Conservation (phyloP, 495 filamentous ascomycete species). For the Hamigera avellanea region DNA sequence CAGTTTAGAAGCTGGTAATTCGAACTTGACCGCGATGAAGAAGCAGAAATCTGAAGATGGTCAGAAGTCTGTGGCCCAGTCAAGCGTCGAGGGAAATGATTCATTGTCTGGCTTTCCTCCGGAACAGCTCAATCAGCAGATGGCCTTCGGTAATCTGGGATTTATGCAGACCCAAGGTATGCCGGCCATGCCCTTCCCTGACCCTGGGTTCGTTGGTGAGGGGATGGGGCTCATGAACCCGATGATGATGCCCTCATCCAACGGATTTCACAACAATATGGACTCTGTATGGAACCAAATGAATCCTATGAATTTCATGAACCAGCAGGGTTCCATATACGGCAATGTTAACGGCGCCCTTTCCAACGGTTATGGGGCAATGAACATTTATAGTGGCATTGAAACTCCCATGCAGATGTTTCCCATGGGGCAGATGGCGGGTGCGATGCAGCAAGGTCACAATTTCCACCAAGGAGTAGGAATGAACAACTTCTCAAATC, state of each 20-base stretch:
- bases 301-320: slow-evolving; percentile 35
- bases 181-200: slow-evolving; percentile 31
- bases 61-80: slow-evolving; percentile 3
- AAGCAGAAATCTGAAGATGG: slow-evolving; percentile 22
- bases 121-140: slow-evolving; percentile 20
- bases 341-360: slow-evolving; percentile 23
- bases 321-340: slow-evolving; percentile 34
- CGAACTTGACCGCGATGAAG: slow-evolving; percentile 14
- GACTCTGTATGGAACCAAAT: slow-evolving; percentile 36
- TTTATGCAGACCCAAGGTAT: slow-evolving; percentile 23
- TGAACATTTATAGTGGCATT: slow-evolving; percentile 27
- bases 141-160: slow-evolving; percentile 21
- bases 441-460: slow-evolving; percentile 16
- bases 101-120: slow-evolving; percentile 6
- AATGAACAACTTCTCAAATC: slow-evolving; percentile 48
- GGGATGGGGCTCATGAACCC: slow-evolving; percentile 43
- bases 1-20: slow-evolving; percentile 7
- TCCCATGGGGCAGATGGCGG: slow-evolving; percentile 21
- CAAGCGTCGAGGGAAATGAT: slow-evolving; percentile 7
- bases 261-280: slow-evolving; percentile 33
- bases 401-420: slow-evolving; percentile 31
- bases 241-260: slow-evolving; percentile 31
- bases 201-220: slow-evolving; percentile 28
- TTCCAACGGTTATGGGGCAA: slow-evolving; percentile 15
- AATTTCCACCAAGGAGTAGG: slow-evolving; percentile 21